Conservation (phyloP, 1,284 basidiomycete genomes). For the Cerrena zonata region DNA sequence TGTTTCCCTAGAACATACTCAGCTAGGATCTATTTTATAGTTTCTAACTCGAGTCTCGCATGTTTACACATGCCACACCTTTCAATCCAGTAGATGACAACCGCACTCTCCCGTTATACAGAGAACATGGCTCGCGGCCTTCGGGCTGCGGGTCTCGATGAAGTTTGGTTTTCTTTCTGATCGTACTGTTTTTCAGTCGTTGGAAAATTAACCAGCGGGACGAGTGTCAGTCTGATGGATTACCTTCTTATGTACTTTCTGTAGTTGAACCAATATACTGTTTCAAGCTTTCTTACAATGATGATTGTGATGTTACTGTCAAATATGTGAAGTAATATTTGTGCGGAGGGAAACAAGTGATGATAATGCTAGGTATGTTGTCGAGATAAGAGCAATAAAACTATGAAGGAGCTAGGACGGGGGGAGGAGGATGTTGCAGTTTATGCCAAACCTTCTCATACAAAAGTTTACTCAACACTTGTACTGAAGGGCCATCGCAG, state of each 20-base stretch:
- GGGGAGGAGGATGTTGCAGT: too few relatives aligned
- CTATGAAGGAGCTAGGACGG: too few relatives aligned
- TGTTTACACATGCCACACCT: constrained; percentile 79
- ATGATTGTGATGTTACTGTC: too few relatives aligned
- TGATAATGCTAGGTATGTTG: too few relatives aligned
- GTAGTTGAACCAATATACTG: too few relatives aligned
- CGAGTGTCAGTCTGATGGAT: constrained; percentile 10
- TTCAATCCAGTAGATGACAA: constrained; percentile 78
- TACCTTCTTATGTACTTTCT: not conserved
- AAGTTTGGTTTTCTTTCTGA: constrained; percentile 7
- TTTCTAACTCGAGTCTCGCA: constrained; percentile 84
- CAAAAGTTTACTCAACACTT: constrained; percentile 41
- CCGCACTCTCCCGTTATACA: constrained; percentile 66
- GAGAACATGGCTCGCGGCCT: constrained; percentile 57
- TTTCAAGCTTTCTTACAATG: too few relatives aligned
- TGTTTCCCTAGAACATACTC: constrained; percentile 38
- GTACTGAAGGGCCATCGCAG: constrained; percentile 47
- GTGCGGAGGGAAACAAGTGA: too few relatives aligned
- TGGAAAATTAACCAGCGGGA: constrained; percentile 5
- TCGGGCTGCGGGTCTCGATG: constrained; percentile 34
- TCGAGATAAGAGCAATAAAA: too few relatives aligned
- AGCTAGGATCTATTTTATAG: constrained; percentile 85
- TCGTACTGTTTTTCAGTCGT: not conserved
- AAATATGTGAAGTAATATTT: too few relatives aligned
- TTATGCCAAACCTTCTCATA: constrained; percentile 25